Evolutionary conservation across 140 eudicot species (phyloP), one percentile per base, ranked within the genome.

Genomic region (Bidens hawaiensis): DNA sequence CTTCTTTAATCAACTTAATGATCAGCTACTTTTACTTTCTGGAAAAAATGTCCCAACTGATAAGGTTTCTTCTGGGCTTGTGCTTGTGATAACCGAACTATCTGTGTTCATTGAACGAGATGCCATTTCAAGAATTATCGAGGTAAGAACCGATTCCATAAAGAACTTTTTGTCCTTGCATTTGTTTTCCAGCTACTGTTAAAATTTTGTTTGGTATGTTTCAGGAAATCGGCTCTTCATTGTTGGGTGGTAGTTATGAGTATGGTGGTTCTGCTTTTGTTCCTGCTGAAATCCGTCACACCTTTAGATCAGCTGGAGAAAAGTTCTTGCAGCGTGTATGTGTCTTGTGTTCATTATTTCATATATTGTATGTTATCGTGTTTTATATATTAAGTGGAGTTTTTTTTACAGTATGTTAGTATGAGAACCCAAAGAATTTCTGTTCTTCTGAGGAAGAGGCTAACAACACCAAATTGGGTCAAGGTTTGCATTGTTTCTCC

Each of bases 281-380:
- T 83, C 96, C 99, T 64, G 97, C 88, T 75, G 99, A 88, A 79
- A 78, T 85, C 69, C 86, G 94, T 76, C 89, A 84, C 72, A 82
- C 79, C 63, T 88, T 74, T 57, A 83, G 79, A 65, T 68, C 88
- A 75, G 82, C 94, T 63, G 78, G 88, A 43, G 97, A 94, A 79
- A 94, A 72, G 70, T 89, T 94, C 85, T 77, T 94, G 82, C 84
- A 83, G 64, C 90, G 81, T 68, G 99, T 94, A 84, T 30, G 85
- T 55, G 40, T 79, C 55, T 28, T 61, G 15, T 67, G 15, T 47
- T 4, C 28, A 25, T 65, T 8, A 8, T 30, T 9, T 28, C 13
- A 33, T 58, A 5, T 41, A 15, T 36, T 17, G 10, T 64, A 12
- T 30, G 8, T 38, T 57, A 62, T 58, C 59, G 49, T 17, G 51